Conservation (phyloP, 148 eudicot species). For the Arbutus unedo region DNA sequence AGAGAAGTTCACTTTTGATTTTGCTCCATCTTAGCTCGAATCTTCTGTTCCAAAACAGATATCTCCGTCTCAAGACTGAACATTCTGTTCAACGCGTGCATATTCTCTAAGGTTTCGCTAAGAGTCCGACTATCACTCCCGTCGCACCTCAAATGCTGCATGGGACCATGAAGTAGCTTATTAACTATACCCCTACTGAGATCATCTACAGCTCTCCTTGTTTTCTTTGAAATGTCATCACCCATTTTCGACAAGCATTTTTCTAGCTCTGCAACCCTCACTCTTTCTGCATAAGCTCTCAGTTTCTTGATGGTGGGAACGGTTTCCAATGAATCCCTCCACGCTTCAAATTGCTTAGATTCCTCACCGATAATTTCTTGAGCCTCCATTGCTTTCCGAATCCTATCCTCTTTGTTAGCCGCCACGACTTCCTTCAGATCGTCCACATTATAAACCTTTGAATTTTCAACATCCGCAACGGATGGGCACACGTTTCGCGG, state of each 20-base stretch:
- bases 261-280: conserved; percentile 70
- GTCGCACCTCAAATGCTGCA: conserved; percentile 95
- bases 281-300: conserved; percentile 85
- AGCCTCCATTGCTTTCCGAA: conserved; percentile 83
- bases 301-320: conserved; percentile 91
- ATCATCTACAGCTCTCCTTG: conserved; percentile 68
- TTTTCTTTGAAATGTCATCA: conserved; percentile 64
- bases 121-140: conserved; percentile 85
- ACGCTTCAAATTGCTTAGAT: conserved; percentile 70
- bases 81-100: conserved; percentile 95
- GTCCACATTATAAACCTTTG: conserved; percentile 73
- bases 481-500: conserved; percentile 84
- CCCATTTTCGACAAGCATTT: conserved; percentile 75
- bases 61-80: conserved; percentile 89
- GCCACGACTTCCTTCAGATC: conserved; percentile 91
- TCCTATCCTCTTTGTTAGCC: conserved; percentile 80
- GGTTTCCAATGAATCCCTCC: conserved; percentile 88
- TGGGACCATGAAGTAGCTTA: conserved; percentile 90
- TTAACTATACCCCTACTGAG: conserved; percentile 90
- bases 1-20: conserved; percentile 48
- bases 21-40: conserved; percentile 91
- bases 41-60: conserved; percentile 84
- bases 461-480: conserved; percentile 43
- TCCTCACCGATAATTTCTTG: conserved; percentile 63
- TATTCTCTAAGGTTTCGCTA: conserved; percentile 82